These are phyloP conservation scores for Pouteria campechiana DNA, from an alignment of 179 eudicot species.

Conservation along the genomic window DNA sequence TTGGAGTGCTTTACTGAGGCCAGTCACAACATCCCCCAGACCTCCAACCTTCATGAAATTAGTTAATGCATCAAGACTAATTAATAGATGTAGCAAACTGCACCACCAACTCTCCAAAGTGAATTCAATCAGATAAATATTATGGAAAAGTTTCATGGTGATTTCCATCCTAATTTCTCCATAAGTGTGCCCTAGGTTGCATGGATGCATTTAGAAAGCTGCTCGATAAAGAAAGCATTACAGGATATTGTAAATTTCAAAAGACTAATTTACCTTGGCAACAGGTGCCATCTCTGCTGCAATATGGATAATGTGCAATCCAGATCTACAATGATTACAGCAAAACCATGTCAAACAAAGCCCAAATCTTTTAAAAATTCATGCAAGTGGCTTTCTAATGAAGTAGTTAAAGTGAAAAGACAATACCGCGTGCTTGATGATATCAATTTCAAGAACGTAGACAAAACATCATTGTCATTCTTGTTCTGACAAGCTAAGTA, in stretches of 20 bases:
- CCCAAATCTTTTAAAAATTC: neutral
- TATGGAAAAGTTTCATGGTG: too few relatives aligned
- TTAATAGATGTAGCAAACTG: too few relatives aligned
- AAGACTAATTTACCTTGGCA: constrained; percentile 62
- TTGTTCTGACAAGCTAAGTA: constrained; percentile 55
- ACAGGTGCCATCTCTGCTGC: constrained; percentile 99
- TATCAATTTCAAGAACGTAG: constrained; percentile 41
- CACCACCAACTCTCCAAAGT: too few relatives aligned
- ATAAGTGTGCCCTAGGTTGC: too few relatives aligned
- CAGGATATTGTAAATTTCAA: neutral
- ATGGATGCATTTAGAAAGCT: neutral
- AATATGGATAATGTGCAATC: constrained; percentile 77
- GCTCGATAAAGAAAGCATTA: too few relatives aligned
- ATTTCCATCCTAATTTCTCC: too few relatives aligned
- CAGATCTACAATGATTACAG: constrained; percentile 49
- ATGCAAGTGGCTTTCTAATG: too few relatives aligned
- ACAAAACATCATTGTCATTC: constrained; percentile 50
- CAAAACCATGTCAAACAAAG: constrained; percentile 6
- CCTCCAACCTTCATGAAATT: constrained; percentile 99
- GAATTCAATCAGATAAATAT: too few relatives aligned
- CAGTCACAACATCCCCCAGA: constrained; percentile 94
- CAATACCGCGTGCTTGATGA: constrained; percentile 47
- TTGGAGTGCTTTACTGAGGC: constrained; percentile 91
- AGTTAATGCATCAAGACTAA: too few relatives aligned
- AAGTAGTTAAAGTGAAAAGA: too few relatives aligned